Evolutionary conservation across 2,329 filamentous ascomycete species (phyloP).

Genomic region (Boeremia lycopersici): DNA sequence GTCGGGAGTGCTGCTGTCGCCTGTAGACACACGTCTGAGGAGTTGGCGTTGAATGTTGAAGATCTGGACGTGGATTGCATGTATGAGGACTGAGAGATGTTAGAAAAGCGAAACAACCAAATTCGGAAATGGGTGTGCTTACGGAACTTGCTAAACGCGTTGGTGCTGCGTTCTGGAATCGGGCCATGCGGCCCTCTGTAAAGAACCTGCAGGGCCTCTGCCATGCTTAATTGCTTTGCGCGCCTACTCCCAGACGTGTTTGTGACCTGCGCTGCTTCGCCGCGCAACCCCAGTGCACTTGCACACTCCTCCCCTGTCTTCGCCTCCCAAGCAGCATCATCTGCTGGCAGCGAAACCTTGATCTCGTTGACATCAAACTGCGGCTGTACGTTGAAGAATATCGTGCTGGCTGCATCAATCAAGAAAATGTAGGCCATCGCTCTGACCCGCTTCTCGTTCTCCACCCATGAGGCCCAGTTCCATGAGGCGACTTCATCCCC

Average conservation of each 20-base stretch:
- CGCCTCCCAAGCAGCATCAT: constrained; percentile 78
- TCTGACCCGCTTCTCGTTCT: constrained; percentile 72
- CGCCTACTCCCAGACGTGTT: constrained; percentile 69
- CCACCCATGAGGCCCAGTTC: constrained; percentile 71
- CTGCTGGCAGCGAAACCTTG: constrained; percentile 70
- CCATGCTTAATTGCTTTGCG: constrained; percentile 68
- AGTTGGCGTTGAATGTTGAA: constrained; percentile 58
- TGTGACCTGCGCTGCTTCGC: constrained; percentile 59
- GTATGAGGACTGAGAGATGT: constrained; percentile 63
- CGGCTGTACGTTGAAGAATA: constrained; percentile 73
- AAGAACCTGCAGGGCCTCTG: constrained; percentile 65
- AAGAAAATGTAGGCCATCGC: constrained; percentile 70
- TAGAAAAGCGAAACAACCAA: constrained; percentile 2
- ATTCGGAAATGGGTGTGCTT: constrained; percentile 4
- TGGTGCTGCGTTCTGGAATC: constrained; percentile 70
- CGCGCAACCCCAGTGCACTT: constrained; percentile 67
- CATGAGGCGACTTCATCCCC: constrained; percentile 60
- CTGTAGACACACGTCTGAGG: constrained; percentile 42
- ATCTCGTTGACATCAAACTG: constrained; percentile 69
- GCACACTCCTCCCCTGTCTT: constrained; percentile 64
- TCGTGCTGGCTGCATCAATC: constrained; percentile 67
- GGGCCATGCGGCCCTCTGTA: constrained; percentile 63
- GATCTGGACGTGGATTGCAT: constrained; percentile 70
- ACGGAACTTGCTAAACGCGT: constrained; percentile 72
- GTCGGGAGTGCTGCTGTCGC: constrained; percentile 62